Conservation (phyloP, 1,284 basidiomycete genomes). For the Melampsora larici-populina region DNA sequence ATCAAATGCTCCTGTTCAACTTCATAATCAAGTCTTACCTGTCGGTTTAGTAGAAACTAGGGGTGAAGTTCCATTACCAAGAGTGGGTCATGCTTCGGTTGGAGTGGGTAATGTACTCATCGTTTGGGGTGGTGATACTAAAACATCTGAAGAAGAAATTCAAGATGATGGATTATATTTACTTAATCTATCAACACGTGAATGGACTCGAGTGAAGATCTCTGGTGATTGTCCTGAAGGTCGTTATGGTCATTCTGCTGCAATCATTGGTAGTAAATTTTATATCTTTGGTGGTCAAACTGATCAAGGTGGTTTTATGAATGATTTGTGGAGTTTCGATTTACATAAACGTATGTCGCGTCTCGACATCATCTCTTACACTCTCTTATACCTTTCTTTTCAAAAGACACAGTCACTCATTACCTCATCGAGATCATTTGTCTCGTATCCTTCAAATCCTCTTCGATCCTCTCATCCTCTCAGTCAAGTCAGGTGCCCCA, state of each 20-base stretch:
- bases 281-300: constrained; percentile 96
- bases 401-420: not conserved
- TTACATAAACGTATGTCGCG: constrained; percentile 74
- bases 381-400: too few relatives aligned
- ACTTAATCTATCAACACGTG: constrained; percentile 85
- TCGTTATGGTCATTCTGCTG: constrained; percentile 91
- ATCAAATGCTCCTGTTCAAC: constrained; percentile 43
- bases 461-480: constrained; percentile 1
- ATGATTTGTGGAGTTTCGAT: constrained; percentile 96
- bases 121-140: constrained; percentile 97
- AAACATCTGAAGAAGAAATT: constrained; percentile 64
- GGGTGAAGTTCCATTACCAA: constrained; percentile 81
- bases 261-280: constrained; percentile 86
- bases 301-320: constrained; percentile 77
- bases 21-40: constrained; percentile 55
- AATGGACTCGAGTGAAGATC: constrained; percentile 86
- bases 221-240: constrained; percentile 74
- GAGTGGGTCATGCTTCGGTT: constrained; percentile 93
- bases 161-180: constrained; percentile 93
- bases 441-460: not conserved
- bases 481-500: constrained; percentile 58
- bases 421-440: not conserved
- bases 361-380: not conserved
- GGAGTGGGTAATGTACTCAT: constrained; percentile 93
- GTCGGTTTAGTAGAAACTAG: constrained; percentile 64